Evolutionary conservation across 73 alveolate genomes (phyloP), one percentile per base, ranked within the genome.

Genomic region (Blepharisma stoltei): DNA sequence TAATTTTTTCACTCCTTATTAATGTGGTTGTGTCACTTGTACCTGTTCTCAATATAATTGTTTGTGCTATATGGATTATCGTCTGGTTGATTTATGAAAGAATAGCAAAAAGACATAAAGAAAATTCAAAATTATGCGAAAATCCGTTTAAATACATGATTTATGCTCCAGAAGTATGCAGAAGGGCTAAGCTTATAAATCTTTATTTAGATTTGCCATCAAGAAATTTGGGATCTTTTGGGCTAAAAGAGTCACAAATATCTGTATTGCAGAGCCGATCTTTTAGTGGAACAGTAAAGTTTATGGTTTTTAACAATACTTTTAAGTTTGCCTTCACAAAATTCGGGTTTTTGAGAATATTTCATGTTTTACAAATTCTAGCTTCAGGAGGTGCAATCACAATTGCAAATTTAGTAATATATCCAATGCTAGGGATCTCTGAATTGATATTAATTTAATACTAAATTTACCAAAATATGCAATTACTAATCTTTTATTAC

Each of bases 81-180:
- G 37, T 14, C 45, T 60, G 45, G 48, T 5, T 60, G 73, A 14
- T 60, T 25, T 60, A 60, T 60, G 73, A 60, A 25, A 14, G 73
- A 11, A 9, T 11, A 8, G 18, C 14, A 14, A 14, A 25, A 11
- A 25, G 18, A 20, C 73, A 60, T 60, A 18, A 25, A 25, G 23
- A 38, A 25, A 60, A 60, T 25, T 14, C 18, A 60, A 60, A 60
- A n/a, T 9, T 60, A 8, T 14, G 46, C 5, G n/a, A 14, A 18
- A 38, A 60, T 38, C 73, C 73, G 45, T 60, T 60, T 60, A 60
- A 60, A 38, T 60, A 60, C 46, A 60, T 60, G 73, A 25, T 60
- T 60, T 25, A 1, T 25, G 23, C 14, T 25, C 14, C 14, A 14
- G 73, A 14, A n/a, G 46, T 60, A 14, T 14, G 37, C 23, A 25